Evolutionary conservation across 192 early-diverging fungal species (phyloP), one percentile per base, ranked within the genome.

Genomic region (Coemansia sp.): DNA sequence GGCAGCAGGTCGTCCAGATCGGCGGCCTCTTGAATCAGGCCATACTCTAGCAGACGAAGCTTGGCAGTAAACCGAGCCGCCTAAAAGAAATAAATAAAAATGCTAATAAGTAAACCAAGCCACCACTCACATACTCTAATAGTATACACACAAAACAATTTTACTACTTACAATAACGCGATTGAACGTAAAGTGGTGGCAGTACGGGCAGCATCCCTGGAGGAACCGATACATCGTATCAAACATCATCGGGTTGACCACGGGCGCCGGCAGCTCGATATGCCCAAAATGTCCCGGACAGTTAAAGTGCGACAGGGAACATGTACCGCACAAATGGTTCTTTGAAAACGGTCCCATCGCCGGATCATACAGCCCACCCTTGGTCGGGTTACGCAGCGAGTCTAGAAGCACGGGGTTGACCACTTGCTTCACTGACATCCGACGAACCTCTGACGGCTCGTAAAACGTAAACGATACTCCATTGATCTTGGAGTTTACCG

Each of bases 261-360:
- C 91, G 22, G 94, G 93, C 14, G 87, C 84, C 12, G 91, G 90
- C 22, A 98, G 86, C 64, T 97, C 94, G 67, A 98, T 96, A 74
- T 98, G 95, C 15, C 96, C 96, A 86, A 96, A 98, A 67, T 98
- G 96, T 37, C 96, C 96, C 4, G 96, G 96, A 68, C 96, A 98
- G 39, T 85, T 85, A 66, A 86, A 90, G 84, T 94, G 84, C 37
- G 87, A 87, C 53, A 95, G 85, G 9, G 84, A 84, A 79, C 96
- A 98, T 12, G 96, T 97, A 1, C 70, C 84, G 75, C 96, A 98
- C 35, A 90, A 70, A 71, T 91, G 86, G 65, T 87, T 79, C 74
- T 91, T 91, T 68, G 90, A 89, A 71, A 93, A 91, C 39, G 98
- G 98, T 35, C 98, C 98, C 70, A 99, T 88, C 6, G 94, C 91